Evolutionary conservation across 495 filamentous ascomycete species (phyloP).

Genomic region (Hyaloscypha finlandica): DNA sequence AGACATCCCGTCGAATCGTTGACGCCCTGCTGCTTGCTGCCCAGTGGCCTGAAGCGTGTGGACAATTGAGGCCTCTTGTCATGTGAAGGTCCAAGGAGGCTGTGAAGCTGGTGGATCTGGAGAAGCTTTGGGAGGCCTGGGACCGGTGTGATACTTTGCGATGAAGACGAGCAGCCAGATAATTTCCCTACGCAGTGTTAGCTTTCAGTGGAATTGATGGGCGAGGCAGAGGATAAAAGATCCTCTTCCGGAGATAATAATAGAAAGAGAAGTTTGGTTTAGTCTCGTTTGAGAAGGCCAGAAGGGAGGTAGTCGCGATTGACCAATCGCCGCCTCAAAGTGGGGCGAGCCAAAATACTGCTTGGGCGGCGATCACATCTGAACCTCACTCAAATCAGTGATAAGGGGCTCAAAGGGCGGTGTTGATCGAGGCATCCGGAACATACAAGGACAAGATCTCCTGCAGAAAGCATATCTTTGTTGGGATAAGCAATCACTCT

Average conservation of each 20-base stretch:
- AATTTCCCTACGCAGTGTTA: background rate
- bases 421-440: constrained; percentile 15
- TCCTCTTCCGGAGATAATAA: background rate
- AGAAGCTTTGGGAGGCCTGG: background rate
- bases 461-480: background rate
- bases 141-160: background rate
- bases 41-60: background rate
- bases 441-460: constrained; percentile 7
- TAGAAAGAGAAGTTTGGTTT: background rate
- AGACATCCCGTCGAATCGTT: background rate
- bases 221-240: background rate
- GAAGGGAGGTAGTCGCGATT: constrained; percentile 6
- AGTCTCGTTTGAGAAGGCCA: background rate
- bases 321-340: constrained; percentile 3
- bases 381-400: background rate
- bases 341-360: constrained; percentile 6
- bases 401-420: background rate
- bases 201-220: constrained; percentile 1
- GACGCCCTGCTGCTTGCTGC: background rate
- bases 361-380: background rate
- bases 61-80: background rate
- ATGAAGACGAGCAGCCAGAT: background rate
- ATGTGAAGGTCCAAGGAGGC: constrained; percentile 1
- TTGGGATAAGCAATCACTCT: constrained; percentile 6
- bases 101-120: background rate